Percentiles rank a stretch among this genome's conserved stretches.
Conservation (phyloP, 2,329 filamentous ascomycete genomes). For the Fusarium protoensiforme region DNA sequence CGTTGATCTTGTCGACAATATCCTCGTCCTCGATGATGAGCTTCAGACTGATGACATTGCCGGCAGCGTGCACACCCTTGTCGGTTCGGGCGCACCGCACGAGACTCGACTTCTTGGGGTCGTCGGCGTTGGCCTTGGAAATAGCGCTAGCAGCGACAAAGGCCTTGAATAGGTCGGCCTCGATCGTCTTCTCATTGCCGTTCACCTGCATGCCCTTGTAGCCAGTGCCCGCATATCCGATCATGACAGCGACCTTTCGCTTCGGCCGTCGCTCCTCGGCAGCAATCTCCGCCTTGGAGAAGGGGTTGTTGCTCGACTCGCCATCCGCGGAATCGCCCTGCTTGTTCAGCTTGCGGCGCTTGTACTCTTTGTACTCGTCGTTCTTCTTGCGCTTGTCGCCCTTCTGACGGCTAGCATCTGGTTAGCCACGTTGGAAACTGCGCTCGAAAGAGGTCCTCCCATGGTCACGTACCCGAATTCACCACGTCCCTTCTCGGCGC, state of each 20-base stretch:
- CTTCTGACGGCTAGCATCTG: conserved; percentile 49
- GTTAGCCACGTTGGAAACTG: conserved; percentile 49
- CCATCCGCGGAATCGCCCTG: conserved; percentile 47
- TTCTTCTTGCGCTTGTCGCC: conserved; percentile 54
- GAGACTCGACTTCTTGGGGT: conserved; percentile 95
- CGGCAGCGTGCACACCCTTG: conserved; percentile 96
- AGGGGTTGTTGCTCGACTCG: conserved; percentile 56
- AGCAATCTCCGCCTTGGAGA: conserved; percentile 83
- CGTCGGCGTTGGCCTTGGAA: conserved; percentile 95
- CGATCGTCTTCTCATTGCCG: conserved; percentile 87
- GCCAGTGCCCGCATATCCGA: conserved; percentile 95
- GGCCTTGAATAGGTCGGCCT: conserved; percentile 92
- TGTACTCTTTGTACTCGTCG: conserved; percentile 54
- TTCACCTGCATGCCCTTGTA: conserved; percentile 98
- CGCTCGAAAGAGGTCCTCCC: conserved; percentile 1
- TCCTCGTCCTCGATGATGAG: conserved; percentile 93
- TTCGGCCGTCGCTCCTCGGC: conserved; percentile 90
- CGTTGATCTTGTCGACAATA: conserved; percentile 91
- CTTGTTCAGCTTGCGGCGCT: conserved; percentile 54
- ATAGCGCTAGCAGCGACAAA: conserved; percentile 93
- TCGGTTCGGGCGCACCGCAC: conserved; percentile 95
- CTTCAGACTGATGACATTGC: conserved; percentile 95
- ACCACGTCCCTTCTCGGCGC: conserved; percentile 45
- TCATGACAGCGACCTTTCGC: conserved; percentile 93
- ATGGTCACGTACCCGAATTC: conserved; percentile 44